These are phyloP conservation scores for Saccharum hybrid DNA, from an alignment of 202 grass and related monocot genomes.

Conservation along the genomic window DNA sequence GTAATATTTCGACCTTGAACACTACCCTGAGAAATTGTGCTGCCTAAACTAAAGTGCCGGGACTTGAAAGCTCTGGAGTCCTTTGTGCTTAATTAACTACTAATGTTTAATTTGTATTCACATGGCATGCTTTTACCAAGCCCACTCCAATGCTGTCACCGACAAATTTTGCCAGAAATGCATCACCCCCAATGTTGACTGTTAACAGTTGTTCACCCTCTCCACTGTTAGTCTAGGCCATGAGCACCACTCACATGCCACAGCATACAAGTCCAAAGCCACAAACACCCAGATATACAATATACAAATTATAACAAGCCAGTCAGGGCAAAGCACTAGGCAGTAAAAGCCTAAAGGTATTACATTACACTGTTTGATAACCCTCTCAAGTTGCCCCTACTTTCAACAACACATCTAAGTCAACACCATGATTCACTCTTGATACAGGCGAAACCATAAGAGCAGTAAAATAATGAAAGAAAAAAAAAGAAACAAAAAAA, in stretches of 20 bases:
- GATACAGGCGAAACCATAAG: slow-evolving; percentile 64
- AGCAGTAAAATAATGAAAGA: slow-evolving; percentile 50
- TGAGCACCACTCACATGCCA: slow-evolving; percentile 46
- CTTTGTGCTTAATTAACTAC: slow-evolving; percentile 40
- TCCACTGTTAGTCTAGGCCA: slow-evolving; percentile 33
- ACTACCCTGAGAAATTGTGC: slow-evolving; percentile 26
- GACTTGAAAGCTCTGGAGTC: slow-evolving; percentile 7
- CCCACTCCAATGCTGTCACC: slow-evolving; percentile 49
- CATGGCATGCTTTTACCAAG: slow-evolving; percentile 54
- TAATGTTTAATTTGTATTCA: slow-evolving; percentile 46
- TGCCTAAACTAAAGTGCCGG: slow-evolving; percentile 24
- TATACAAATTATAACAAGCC: slow-evolving; percentile 46
- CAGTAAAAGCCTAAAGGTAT: slow-evolving; percentile 48
- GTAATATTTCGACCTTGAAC: slow-evolving; percentile 6
- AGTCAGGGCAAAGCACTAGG: slow-evolving; percentile 65
- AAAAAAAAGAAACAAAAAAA: slow-evolving; percentile 5
- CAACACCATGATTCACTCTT: slow-evolving; percentile 68
- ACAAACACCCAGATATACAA: slow-evolving; percentile 51
- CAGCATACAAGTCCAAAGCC: slow-evolving; percentile 41
- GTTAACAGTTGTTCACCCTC: slow-evolving; percentile 42
- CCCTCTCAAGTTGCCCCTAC: slow-evolving; percentile 43
- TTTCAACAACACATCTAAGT: slow-evolving; percentile 56
- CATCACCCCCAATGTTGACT: slow-evolving; percentile 46
- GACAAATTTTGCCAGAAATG: slow-evolving; percentile 63
- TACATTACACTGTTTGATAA: slow-evolving; percentile 46